Conservation (phyloP, 176 grass and related monocot species). For the Pharus latifolius region DNA sequence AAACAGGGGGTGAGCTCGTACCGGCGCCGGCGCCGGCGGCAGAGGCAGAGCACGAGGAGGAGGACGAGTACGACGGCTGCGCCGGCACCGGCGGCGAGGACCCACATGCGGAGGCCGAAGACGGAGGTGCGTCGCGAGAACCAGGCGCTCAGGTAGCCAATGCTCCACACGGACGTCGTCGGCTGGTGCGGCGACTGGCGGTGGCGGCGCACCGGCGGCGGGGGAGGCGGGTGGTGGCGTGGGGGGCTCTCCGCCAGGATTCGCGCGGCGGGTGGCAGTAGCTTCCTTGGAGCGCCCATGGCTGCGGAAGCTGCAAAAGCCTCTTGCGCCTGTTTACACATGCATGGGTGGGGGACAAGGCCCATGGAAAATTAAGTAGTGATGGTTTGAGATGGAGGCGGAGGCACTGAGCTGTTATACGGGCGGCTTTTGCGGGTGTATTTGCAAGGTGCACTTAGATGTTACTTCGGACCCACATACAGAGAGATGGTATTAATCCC, state of each 20-base stretch:
- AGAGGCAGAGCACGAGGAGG: constrained; percentile 36
- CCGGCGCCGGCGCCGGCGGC: constrained; percentile 39
- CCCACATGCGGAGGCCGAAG: constrained; percentile 66
- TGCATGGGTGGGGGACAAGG: too few species aligned
- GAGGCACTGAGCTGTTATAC: too few species aligned
- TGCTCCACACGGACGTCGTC: constrained; percentile 25
- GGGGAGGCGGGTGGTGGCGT: not conserved
- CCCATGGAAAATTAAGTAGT: too few species aligned
- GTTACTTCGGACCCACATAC: too few species aligned
- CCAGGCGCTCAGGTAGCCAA: constrained; percentile 39
- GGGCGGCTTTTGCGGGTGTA: too few species aligned
- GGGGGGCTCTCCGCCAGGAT: not conserved
- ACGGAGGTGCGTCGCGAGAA: constrained; percentile 64
- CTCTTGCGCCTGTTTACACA: not conserved
- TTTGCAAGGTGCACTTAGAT: too few species aligned
- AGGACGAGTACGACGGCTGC: constrained; percentile 35
- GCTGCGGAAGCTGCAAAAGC: constrained; percentile 4
- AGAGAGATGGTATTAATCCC: too few species aligned
- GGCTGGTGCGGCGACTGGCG: not conserved
- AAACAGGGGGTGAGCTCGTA: constrained; percentile 1
- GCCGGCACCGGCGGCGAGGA: constrained; percentile 37
- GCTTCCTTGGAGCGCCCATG: not conserved
- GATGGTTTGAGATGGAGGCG: too few species aligned
- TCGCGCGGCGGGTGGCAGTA: not conserved
- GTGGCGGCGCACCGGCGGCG: not conserved